Evolutionary conservation across 352 stramenopile species (phyloP).

Genomic region (Pythium aphanidermatum): DNA sequence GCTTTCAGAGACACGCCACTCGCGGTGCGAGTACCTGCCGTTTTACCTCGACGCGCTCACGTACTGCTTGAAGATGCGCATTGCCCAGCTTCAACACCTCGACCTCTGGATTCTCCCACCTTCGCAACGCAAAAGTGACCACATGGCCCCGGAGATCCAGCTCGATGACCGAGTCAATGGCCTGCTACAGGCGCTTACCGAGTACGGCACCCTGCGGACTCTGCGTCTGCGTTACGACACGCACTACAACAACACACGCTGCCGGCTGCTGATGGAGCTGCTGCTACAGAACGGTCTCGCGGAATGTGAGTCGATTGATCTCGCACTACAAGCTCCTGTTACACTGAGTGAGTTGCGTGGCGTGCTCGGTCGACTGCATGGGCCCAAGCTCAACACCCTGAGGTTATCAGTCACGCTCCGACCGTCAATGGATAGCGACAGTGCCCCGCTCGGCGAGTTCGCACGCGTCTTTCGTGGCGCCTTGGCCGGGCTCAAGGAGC

Average conservation of each 20-base stretch:
- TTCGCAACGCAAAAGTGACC: conserved; percentile 5
- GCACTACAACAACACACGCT: conserved; percentile 9
- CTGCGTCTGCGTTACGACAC: conserved; percentile 20
- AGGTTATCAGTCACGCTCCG: conserved; percentile 21
- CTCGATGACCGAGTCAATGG: conserved; percentile 16
- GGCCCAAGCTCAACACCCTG: conserved; percentile 16
- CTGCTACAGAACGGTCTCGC: conserved; percentile 37
- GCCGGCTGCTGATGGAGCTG: conserved; percentile 16
- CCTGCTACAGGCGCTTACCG: conserved; percentile 21
- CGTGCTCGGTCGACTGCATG: conserved; percentile 11
- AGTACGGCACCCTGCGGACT: conserved; percentile 19
- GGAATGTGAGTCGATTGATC: conserved; percentile 37
- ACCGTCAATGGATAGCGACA: background rate
- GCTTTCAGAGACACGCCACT: conserved; percentile 28
- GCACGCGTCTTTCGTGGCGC: conserved; percentile 5
- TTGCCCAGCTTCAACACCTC: conserved; percentile 47
- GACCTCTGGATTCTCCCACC: conserved; percentile 27
- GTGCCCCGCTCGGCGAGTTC: background rate
- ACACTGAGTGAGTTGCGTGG: conserved; percentile 14
- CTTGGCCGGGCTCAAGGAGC: conserved; percentile 1
- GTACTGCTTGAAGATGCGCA: conserved; percentile 38
- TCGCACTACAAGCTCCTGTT: conserved; percentile 22
- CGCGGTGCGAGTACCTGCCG: conserved; percentile 27
- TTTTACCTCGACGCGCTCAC: conserved; percentile 34
- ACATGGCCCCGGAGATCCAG: background rate